These are phyloP conservation scores for Ligustrum vulgare DNA, from an alignment of 257 asterid species.

Conservation along the genomic window DNA sequence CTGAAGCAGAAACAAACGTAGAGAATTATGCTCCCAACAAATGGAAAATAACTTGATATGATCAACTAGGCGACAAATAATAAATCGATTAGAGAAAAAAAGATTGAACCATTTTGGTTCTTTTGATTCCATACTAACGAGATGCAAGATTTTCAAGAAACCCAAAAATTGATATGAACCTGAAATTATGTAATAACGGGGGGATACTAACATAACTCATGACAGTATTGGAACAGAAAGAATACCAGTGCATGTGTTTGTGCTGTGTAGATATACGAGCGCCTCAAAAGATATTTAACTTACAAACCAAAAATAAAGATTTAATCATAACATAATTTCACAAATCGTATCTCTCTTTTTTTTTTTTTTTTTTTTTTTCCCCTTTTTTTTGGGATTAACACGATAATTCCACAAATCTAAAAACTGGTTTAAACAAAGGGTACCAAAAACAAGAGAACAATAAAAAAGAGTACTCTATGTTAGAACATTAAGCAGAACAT, in stretches of 20 bases:
- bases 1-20: too few relatives aligned
- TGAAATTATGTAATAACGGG: not conserved
- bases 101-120: too few relatives aligned
- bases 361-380: not conserved
- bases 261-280: too few relatives aligned
- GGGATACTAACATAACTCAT: not conserved
- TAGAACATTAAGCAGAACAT: not conserved
- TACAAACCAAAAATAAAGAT: constrained; percentile 30
- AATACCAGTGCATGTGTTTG: too few relatives aligned
- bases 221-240: too few relatives aligned
- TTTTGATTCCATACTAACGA: too few relatives aligned
- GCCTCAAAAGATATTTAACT: not conserved
- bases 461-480: not conserved
- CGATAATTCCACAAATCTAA: not conserved
- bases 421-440: not conserved
- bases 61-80: too few relatives aligned
- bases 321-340: not conserved
- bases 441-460: not conserved
- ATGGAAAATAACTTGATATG: too few relatives aligned
- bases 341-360: not conserved
- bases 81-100: too few relatives aligned
- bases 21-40: too few relatives aligned
- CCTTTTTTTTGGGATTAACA: not conserved
- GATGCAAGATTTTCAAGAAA: too few relatives aligned
- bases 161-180: too few relatives aligned